These are phyloP conservation scores for Annulohypoxylon truncatum DNA, from an alignment of 2,329 filamentous ascomycete species.

Conservation along the genomic window DNA sequence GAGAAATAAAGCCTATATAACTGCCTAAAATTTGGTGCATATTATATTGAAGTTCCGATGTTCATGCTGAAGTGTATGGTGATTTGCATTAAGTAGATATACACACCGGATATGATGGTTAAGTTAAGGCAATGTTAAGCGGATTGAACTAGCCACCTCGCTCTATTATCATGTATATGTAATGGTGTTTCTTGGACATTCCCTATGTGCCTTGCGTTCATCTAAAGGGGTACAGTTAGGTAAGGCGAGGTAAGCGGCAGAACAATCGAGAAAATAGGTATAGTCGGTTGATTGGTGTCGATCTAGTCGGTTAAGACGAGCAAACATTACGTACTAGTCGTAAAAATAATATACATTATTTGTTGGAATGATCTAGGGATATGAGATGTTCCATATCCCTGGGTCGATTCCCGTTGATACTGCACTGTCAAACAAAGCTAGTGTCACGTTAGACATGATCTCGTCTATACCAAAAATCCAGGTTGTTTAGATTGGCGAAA, in stretches of 20 bases:
- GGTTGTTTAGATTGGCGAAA: background rate
- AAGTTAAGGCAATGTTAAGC: background rate
- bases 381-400: background rate
- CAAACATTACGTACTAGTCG: background rate
- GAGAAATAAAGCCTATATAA: too few species aligned
- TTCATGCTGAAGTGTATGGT: background rate
- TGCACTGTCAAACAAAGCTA: background rate
- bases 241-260: conserved; percentile 9
- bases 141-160: background rate
- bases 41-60: background rate
- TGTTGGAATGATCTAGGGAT: background rate
- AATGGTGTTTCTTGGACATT: background rate
- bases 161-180: background rate
- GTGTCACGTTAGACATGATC: conserved; percentile 10
- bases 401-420: background rate
- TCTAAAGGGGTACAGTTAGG: background rate
- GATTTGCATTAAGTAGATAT: too few species aligned
- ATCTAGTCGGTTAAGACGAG: background rate
- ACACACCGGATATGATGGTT: background rate
- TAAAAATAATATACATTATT: conserved; percentile 1
- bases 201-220: background rate
- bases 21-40: too few species aligned
- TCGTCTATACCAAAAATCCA: background rate
- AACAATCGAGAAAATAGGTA: conserved; percentile 8
- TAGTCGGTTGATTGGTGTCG: background rate